Evolutionary conservation across 768 basidiomycete species (phyloP).

Genomic region (Kwoniella sp.): DNA sequence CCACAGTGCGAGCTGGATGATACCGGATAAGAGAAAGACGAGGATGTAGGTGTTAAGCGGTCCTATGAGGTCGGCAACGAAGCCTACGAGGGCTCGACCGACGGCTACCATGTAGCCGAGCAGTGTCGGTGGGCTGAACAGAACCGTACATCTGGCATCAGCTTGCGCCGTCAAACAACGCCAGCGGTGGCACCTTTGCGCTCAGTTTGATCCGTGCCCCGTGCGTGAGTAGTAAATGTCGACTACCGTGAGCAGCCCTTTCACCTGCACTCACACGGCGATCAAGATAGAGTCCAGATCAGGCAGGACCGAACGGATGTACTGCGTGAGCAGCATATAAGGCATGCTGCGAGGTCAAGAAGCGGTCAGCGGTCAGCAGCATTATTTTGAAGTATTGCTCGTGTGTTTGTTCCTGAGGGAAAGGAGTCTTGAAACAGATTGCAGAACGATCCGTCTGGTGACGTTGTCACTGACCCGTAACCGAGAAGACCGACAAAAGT

Average conservation of each 20-base stretch:
- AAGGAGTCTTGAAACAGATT: too few species aligned
- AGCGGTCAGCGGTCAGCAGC: too few species aligned
- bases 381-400: too few species aligned
- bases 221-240: too few species aligned
- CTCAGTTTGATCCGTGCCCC: too few species aligned
- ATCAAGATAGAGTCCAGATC: conserved; percentile 25
- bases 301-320: conserved; percentile 5
- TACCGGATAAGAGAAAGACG: conserved; percentile 27
- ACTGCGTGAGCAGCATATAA: conserved; percentile 15
- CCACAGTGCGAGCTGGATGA: conserved; percentile 45
- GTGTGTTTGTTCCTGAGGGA: too few species aligned
- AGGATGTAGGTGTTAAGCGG: conserved; percentile 47
- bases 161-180: not conserved
- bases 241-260: not conserved
- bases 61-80: conserved; percentile 42
- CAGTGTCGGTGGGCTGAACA: conserved; percentile 29
- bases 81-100: conserved; percentile 41
- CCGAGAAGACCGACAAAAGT: conserved; percentile 35
- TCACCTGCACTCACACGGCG: conserved; percentile 27
- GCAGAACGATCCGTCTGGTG: not conserved
- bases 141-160: not conserved
- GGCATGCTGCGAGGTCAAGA: conserved; percentile 10
- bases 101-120: conserved; percentile 31
- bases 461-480: conserved; percentile 21
- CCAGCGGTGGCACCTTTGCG: not conserved